Base-by-base conservation (phyloP, 169 alveolate genomes). In the Miamiensis avidus region DNA sequence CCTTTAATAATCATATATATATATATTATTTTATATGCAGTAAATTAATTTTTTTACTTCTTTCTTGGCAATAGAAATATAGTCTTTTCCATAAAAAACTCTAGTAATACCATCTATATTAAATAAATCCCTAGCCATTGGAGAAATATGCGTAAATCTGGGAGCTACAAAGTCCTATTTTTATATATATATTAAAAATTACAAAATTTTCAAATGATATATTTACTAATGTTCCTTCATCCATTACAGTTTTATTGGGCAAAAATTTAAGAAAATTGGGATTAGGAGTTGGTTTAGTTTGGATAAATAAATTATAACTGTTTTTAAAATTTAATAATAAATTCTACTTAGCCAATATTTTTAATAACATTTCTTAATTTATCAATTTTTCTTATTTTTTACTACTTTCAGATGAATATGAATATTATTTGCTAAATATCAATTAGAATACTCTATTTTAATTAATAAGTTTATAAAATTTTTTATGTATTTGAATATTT, bases 211-310 rank as follows among this genome's bases (percentile, higher is more conserved):
- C n/a, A n/a, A n/a, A n/a, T n/a, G n/a, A n/a, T n/a, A n/a, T n/a
- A n/a, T n/a, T 49, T 79, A 79, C 31, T n/a, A 89, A 75, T 1
- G 95, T 85, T 34, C 92, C 92, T 29, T 82, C 90, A 15, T 33
- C 34, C 65, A 84, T 29, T 31, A 94, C 88, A 32, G 81, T 82
- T 32, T 74, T 82, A 32, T 94, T 94, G 15, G 97, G 96, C 31
- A 86, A 27, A 82, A 94, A 94, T 83, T 94, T 91, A 33, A 90
- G 69, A 74, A 89, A 89, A 65, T 79, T 75, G 16, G 96, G 96
- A 65, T 94, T 94, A 29, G 97, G 97, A 27, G 96, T 91, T 31
- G 86, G 73, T 76, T 88, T 87, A 11, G 93, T 89, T 73, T 91
- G 73, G 31, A 94, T 94, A 82, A 91, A 90, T 34, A 90, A 79